Evolutionary conservation across 306 rosid species (phyloP), one percentile per base, ranked within the genome.

Genomic region (Sophora flavescens): DNA sequence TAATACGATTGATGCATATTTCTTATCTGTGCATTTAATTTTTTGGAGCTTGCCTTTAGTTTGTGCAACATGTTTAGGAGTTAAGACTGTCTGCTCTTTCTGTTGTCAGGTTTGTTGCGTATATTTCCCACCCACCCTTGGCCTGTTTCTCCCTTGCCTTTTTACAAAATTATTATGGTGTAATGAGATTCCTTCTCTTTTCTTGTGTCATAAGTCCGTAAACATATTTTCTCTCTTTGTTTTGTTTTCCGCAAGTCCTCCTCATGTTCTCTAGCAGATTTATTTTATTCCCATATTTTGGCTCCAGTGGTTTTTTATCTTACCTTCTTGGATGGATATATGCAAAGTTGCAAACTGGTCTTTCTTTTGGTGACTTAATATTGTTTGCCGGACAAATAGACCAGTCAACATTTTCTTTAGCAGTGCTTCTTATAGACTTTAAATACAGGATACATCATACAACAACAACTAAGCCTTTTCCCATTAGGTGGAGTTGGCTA

Each of bases 381-480:
- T 78, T 82, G 28, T 77, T 72, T 60, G 57, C 52, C 41, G 53
- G 44, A 54, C 28, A 42, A 63, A 57, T 56, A 54, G 69, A 80
- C 28, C 15, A 50, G 33, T 39, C 8, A 6, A 35, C 32, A 4
- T 18, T 75, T 62, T 68, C 53, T 14, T 59, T n/a, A 15, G 65
- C 10, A 15, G 63, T 16, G 33, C 57, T 62, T 51, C 41, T 52
- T 54, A 33, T 70, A 58, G 63, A n/a, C 54, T 70, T 81, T 14
- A 7, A 30, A 38, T 38, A 28, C n/a, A 32, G 50, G 63, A 30
- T 30, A 30, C 32, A 30, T 2, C 32, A 30, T 30, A 0, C 32
- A 30, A 30, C 32, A 30, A 30, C 32, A 30, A 30, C 32, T 30
- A 30, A 30, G 32, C 3, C 32, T 30, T 30, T 30, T 30, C 32